Base-by-base conservation (phyloP, 139 green algal species). In the Chlamydomonas sphaeroides region DNA sequence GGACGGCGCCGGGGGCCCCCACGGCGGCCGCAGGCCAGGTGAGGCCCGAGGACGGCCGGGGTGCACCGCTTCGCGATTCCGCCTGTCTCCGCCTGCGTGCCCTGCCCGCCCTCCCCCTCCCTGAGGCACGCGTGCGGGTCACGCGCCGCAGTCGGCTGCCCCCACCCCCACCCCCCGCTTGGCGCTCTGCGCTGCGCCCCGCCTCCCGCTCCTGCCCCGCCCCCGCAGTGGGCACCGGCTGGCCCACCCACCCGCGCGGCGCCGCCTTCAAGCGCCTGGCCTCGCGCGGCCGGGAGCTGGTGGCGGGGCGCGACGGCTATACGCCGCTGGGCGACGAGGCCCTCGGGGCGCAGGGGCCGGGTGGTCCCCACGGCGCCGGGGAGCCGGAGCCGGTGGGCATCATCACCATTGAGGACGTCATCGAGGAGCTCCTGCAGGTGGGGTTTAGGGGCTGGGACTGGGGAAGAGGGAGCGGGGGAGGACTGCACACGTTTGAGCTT, bases 341-440 rank as follows among this genome's bases (percentile, higher is more conserved):
- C 57, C 48, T 28, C 2, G 11, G 23, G 45, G 28, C 49, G 33
- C 70, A 45, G 10, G 18, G 5, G 36, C 51, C 21, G 45, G 51
- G 62, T n/a, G 51, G 18, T 11, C 42, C 32, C 35, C n/a, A n/a
- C n/a, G 65, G 36, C 1, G 65, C 36, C 10, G 53, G 14, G 8
- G 73, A 68, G 42, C 33, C 49, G 0, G 80, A 88, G 67, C 86
- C 89, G 2, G 84, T 92, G 35, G 89, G 89, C 61, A 92, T 95
- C 76, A 92, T 94, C 84, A 94, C 92, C 20, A 93, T 95, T 15
- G 92, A 95, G 75, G 86, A 95, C 57, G 84, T 93, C 14, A 88
- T 95, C 39, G 92, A 95, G 87, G 92, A 95, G 86, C 53, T 85
- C 42, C 59, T 80, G 57, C 74, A 80, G 72, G 72, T 79, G 35